phyloP scores from a whole-genome alignment of 2,329 filamentous ascomycete species.

The Monilinia fructigena region DNA sequence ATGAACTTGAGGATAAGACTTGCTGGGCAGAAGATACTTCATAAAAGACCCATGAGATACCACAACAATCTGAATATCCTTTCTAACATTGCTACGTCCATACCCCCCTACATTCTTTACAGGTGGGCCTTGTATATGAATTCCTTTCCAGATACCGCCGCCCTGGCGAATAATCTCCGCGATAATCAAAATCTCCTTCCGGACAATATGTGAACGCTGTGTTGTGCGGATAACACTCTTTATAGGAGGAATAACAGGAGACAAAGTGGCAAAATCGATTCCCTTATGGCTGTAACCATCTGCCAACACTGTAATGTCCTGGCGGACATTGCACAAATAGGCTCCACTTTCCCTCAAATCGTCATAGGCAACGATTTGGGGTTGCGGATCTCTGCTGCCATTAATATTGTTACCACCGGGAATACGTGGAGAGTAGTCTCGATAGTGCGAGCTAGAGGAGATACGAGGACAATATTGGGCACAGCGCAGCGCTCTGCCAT shows the following conservation, averaged over 20 bases:
- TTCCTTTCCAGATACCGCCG: conserved; percentile 12
- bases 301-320: neutral
- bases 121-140: neutral
- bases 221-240: neutral
- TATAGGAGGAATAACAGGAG: neutral
- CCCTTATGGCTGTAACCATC: neutral
- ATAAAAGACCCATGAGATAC: conserved; percentile 17
- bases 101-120: too few relatives aligned
- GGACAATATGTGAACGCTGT: neutral
- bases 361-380: conserved; percentile 17
- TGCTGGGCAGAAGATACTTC: conserved; percentile 3
- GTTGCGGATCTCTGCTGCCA: neutral
- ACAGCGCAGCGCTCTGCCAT: neutral
- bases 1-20: neutral
- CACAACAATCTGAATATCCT: conserved; percentile 14
- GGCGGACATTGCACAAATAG: conserved; percentile 2
- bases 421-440: conserved; percentile 10
- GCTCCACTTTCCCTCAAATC: conserved; percentile 10
- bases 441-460: conserved; percentile 2
- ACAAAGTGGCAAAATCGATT: neutral
- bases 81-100: too few relatives aligned
- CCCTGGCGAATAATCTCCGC: neutral
- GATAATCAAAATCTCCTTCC: neutral
- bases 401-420: neutral
- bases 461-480: conserved; percentile 2